Percentiles rank a stretch among this genome's conserved stretches.
These are phyloP conservation scores for Vigna mungo DNA, from an alignment of 306 rosid genomes.

Conservation along the genomic window DNA sequence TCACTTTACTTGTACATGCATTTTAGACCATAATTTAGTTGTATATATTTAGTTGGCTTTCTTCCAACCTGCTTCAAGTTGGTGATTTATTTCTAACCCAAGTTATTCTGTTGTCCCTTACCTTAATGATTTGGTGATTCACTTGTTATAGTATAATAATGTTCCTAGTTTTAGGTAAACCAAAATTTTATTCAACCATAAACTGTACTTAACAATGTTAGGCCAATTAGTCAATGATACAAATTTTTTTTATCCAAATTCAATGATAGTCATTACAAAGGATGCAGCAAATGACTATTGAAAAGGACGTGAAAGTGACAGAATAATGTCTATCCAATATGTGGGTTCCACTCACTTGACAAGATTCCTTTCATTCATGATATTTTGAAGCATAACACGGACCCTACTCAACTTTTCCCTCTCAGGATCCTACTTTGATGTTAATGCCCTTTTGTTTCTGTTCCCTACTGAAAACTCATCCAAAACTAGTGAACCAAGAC, in stretches of 20 bases:
- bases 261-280: background rate
- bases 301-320: conserved; percentile 29
- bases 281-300: conserved; percentile 18
- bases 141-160: background rate
- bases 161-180: background rate
- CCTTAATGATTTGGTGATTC: conserved; percentile 32
- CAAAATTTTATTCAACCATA: background rate
- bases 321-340: background rate
- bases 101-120: background rate
- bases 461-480: conserved; percentile 9
- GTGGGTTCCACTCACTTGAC: conserved; percentile 34
- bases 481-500: background rate
- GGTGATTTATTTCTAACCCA: conserved; percentile 17
- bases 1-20: conserved; percentile 45
- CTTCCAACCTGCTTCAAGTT: conserved; percentile 35
- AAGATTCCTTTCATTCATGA: conserved; percentile 45
- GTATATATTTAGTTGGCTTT: conserved; percentile 37
- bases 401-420: background rate
- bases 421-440: conserved; percentile 23
- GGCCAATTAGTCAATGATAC: background rate
- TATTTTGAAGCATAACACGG: conserved; percentile 30
- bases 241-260: background rate
- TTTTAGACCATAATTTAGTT: conserved; percentile 31
- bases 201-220: background rate
- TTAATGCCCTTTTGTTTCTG: conserved; percentile 31